These are phyloP conservation scores for Dioszegia aurantiaca DNA, from an alignment of 768 basidiomycete species.

Conservation along the genomic window DNA sequence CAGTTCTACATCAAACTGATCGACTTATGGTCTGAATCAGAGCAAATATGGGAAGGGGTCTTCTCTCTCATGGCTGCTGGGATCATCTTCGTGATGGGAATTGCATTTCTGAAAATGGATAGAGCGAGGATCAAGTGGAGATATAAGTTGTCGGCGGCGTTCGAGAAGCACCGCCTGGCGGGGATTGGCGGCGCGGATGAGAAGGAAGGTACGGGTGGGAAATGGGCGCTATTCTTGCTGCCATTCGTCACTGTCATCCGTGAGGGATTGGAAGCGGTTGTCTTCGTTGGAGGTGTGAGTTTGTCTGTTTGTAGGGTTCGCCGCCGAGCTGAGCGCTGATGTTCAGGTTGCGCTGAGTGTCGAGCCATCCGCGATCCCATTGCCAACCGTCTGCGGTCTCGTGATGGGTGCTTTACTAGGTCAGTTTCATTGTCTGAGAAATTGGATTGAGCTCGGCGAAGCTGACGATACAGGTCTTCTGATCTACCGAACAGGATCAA, in stretches of 20 bases:
- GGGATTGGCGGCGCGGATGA: background rate
- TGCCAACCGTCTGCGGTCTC: conserved; percentile 82
- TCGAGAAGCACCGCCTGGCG: conserved; percentile 53
- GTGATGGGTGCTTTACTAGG: conserved; percentile 73
- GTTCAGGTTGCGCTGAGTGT: conserved; percentile 69
- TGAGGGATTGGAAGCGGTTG: conserved; percentile 88
- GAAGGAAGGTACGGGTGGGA: conserved; percentile 58
- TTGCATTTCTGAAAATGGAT: conserved; percentile 94
- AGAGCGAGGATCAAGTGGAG: conserved; percentile 92
- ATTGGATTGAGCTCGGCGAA: no score
- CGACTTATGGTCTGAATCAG: conserved; percentile 78
- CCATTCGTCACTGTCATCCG: conserved; percentile 89
- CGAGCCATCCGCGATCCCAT: conserved; percentile 77
- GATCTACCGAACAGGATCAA: conserved; percentile 51
- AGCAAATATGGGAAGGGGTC: conserved; percentile 88
- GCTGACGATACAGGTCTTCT: conserved; percentile 31
- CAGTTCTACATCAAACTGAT: conserved; percentile 85
- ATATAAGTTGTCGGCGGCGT: conserved; percentile 76
- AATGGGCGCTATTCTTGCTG: conserved; percentile 84
- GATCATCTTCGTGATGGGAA: conserved; percentile 89
- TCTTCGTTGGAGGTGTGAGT: conserved; percentile 82
- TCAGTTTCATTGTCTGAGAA: no score
- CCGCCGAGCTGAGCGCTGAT: background rate
- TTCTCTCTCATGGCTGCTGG: conserved; percentile 55
- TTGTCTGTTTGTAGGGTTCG: no score